A percentile compares a stretch with the other conserved stretches of the same genome.
Evolutionary conservation across 2,329 filamentous ascomycete genomes (phyloP).

Genomic region (Calonectria honghensis): DNA sequence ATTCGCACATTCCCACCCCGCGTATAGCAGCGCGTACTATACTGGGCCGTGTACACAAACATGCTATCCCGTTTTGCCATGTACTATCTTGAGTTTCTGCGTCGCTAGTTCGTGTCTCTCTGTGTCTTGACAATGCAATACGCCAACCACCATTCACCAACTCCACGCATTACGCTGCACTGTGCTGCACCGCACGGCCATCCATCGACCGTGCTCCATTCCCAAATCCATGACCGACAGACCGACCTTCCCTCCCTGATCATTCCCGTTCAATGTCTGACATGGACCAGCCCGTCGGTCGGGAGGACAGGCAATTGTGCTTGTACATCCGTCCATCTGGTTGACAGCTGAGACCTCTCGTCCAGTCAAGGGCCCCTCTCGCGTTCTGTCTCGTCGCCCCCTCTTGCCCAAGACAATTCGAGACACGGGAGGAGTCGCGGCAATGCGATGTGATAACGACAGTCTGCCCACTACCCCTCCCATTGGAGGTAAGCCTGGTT

Average conservation of each 20-base stretch:
- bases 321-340: conserved; percentile 20
- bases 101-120: conserved; percentile 6
- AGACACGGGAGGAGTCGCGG: conserved; percentile 26
- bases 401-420: conserved; percentile 31
- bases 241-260: conserved; percentile 38
- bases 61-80: conserved; percentile 6
- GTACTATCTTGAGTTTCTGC: conserved; percentile 25
- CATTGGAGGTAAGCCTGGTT: conserved; percentile 17
- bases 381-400: conserved; percentile 6
- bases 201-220: conserved; percentile 33
- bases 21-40: background rate
- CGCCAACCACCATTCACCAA: conserved; percentile 14
- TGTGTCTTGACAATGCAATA: conserved; percentile 4
- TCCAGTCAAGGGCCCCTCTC: conserved; percentile 23
- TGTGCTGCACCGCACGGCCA: conserved; percentile 11
- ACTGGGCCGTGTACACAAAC: conserved; percentile 4
- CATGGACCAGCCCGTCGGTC: conserved; percentile 52
- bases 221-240: conserved; percentile 35
- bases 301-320: conserved; percentile 22
- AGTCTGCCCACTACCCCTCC: conserved; percentile 6
- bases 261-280: conserved; percentile 45
- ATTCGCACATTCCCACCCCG: conserved; percentile 29
- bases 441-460: conserved; percentile 24
- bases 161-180: background rate
- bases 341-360: conserved; percentile 11